Evolutionary conservation across 2,329 filamentous ascomycete genomes (phyloP), one percentile per base, ranked within the genome.

Genomic region (Hypoxylon rubiginosum): DNA sequence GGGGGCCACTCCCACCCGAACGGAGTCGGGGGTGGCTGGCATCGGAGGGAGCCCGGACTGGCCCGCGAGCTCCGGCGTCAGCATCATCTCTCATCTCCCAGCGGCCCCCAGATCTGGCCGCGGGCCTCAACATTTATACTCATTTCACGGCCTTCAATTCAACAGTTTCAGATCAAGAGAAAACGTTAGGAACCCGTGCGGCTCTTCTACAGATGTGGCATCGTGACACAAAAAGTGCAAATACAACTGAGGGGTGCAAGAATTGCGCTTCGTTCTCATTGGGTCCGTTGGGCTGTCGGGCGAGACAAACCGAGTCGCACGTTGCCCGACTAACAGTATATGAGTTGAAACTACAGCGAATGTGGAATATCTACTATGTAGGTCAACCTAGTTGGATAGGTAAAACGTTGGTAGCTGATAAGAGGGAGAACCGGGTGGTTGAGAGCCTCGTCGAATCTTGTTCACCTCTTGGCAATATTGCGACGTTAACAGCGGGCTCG

Each of bases 311-410:
- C 36, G 15, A 6, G n/a, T 11, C 36, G 30, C 45, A 30, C 32
- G 34, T 64, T 50, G 63, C 66, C 66, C 66, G 63, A 21, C 53
- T 9, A 26, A 53, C 55, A 19, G 28, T 24, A 39, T 36, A 49
- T 17, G 52, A 11, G 7, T 30, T 17, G 13, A 26, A 26, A 15
- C 45, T 34, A 36, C 32, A 26, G 50, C 15, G 32, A 36, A 52
- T 39, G 30, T 54, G 36, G 34, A 24, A 54, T 43, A 28, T 39
- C 34, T 26, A 19, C 30, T 52, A 17, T n/a, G 13, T 34, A 36
- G 39, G 39, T 19, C n/a, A 36, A 21, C 26, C 32, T 39, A 21
- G 50, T 21, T 39, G 3, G 17, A 52, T 2, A 32, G 39, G 26
- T 34, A 32, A 32, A 30, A 34, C 26, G 1, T 32, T 19, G 28